Evolutionary conservation across 129 eudicot species (phyloP).

Genomic region (Flaveria robusta): DNA sequence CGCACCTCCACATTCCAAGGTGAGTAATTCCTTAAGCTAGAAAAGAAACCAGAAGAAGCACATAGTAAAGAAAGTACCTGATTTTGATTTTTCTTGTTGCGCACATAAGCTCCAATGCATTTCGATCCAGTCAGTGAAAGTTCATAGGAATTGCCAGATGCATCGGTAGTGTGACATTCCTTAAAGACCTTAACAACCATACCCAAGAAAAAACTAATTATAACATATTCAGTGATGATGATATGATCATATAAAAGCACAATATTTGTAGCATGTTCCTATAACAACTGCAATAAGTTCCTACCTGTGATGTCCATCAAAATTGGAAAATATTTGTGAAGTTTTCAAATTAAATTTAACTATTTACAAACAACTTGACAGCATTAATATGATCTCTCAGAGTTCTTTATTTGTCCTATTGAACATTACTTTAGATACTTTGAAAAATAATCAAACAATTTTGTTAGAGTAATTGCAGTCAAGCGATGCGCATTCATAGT

Average conservation of each 20-base stretch:
- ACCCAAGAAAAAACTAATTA: constrained; percentile 10
- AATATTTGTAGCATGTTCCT: constrained; percentile 4
- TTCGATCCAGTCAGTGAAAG: constrained; percentile 77
- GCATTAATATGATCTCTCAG: not conserved
- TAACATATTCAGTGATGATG: not conserved
- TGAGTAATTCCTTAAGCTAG: no score
- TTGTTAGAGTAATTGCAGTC: not conserved
- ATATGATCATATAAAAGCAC: not conserved
- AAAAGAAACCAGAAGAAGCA: not conserved
- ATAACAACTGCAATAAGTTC: not conserved
- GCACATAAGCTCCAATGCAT: constrained; percentile 87
- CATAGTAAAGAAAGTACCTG: constrained; percentile 49
- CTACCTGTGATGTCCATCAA: not conserved
- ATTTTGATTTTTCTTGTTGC: constrained; percentile 80
- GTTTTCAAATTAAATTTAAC: not conserved
- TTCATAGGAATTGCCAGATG: constrained; percentile 71
- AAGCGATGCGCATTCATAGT: not conserved
- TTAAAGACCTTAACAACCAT: constrained; percentile 60
- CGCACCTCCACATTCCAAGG: no score
- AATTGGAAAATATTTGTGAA: not conserved
- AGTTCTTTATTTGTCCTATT: no score
- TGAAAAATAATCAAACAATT: not conserved
- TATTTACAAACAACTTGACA: constrained; percentile 6
- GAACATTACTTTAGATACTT: constrained; percentile 12
- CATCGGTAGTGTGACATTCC: constrained; percentile 65